phyloP scores from a whole-genome alignment of 768 basidiomycete species.

The Daedaleopsis sinensis region DNA sequence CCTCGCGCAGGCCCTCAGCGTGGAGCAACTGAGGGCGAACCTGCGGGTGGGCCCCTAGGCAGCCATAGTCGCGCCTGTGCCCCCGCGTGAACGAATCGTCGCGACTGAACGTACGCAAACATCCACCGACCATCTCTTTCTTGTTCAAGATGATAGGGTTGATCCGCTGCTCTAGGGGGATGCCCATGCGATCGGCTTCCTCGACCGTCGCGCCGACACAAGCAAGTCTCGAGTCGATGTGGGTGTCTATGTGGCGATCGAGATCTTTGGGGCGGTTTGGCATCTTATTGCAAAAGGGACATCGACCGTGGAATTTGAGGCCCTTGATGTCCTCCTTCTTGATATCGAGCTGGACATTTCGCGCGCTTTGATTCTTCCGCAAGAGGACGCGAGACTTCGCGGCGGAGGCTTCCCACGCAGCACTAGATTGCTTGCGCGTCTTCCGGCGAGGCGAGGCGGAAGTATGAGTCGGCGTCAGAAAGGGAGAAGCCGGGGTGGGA shows the following conservation, averaged over 20 bases:
- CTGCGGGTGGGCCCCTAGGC: no score
- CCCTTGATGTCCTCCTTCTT: neutral
- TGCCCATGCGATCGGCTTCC: neutral
- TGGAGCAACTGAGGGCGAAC: no score
- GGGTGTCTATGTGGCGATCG: constrained; percentile 2
- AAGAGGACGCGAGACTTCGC: no score
- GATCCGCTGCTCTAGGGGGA: neutral
- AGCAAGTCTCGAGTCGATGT: neutral
- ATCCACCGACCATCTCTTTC: neutral
- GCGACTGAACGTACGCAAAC: constrained; percentile 7
- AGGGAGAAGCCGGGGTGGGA: no score
- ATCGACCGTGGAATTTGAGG: neutral
- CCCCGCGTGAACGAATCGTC: neutral
- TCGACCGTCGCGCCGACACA: neutral
- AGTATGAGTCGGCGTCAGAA: no score
- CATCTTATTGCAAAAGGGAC: neutral
- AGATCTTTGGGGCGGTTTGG: constrained; percentile 3
- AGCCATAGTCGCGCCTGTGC: neutral
- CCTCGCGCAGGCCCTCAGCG: no score
- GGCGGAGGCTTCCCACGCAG: no score
- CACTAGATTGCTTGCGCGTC: no score
- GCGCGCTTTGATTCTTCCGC: neutral
- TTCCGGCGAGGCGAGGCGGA: no score
- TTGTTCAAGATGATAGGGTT: neutral
- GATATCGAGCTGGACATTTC: neutral